Conservation (phyloP, 257 asterid genomes). For the Nicotiana knightiana region DNA sequence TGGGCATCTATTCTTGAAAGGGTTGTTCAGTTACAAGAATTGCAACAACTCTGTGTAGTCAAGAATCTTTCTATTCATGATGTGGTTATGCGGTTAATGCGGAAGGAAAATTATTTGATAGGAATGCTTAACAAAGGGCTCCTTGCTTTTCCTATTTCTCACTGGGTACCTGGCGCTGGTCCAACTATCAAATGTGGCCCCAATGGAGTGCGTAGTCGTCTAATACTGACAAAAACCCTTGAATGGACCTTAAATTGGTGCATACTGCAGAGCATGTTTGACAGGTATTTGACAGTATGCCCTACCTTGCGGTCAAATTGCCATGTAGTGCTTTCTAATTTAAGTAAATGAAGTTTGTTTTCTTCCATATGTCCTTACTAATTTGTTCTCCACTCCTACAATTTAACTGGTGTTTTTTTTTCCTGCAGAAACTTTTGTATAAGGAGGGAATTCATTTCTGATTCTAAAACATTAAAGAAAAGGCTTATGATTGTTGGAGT, state of each 20-base stretch:
- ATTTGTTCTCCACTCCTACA: neutral
- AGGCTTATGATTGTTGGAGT: slow-evolving; percentile 92
- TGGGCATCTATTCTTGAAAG: slow-evolving; percentile 90
- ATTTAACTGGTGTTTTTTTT: slow-evolving; percentile 1
- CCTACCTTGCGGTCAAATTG: neutral
- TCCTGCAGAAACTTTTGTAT: slow-evolving; percentile 70
- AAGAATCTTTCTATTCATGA: slow-evolving; percentile 89
- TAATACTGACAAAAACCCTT: slow-evolving; percentile 79
- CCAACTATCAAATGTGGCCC: slow-evolving; percentile 42
- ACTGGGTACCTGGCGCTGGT: slow-evolving; percentile 85
- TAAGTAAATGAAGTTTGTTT: slow-evolving; percentile 1
- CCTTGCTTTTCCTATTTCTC: slow-evolving; percentile 78
- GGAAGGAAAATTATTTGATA: slow-evolving; percentile 93
- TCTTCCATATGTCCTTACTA: neutral
- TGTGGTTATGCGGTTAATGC: slow-evolving; percentile 86
- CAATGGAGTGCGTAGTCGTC: slow-evolving; percentile 44
- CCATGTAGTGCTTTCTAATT: neutral
- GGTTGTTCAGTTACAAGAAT: slow-evolving; percentile 57
- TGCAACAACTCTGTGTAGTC: slow-evolving; percentile 68
- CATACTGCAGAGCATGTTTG: slow-evolving; percentile 95
- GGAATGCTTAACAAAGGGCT: slow-evolving; percentile 98
- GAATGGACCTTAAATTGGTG: slow-evolving; percentile 98
- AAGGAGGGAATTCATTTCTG: slow-evolving; percentile 78
- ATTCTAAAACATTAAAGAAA: slow-evolving; percentile 71
- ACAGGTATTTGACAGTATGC: slow-evolving; percentile 40